These are phyloP conservation scores for Isabelozyma heimii DNA, from an alignment of 805 yeast species.

Conservation along the genomic window DNA sequence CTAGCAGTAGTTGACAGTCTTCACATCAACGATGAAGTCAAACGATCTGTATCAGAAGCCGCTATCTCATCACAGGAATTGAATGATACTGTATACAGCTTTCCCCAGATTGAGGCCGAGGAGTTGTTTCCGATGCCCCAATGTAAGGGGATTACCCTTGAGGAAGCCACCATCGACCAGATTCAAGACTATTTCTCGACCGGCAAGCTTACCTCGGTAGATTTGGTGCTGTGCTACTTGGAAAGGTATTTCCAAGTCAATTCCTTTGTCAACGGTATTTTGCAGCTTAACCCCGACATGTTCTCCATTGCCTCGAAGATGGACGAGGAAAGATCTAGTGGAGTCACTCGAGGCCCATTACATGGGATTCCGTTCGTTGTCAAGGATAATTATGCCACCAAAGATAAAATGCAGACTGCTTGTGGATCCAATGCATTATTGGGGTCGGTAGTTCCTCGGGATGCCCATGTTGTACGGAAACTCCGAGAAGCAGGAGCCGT, in stretches of 20 bases:
- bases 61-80: slow-evolving; percentile 1
- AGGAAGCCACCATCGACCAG: slow-evolving; percentile 26
- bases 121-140: slow-evolving; percentile 10
- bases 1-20: neutral
- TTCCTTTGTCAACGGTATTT: slow-evolving; percentile 14
- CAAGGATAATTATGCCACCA: slow-evolving; percentile 23
- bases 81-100: slow-evolving; percentile 4
- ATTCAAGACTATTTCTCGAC: slow-evolving; percentile 16
- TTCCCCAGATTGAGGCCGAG: slow-evolving; percentile 3
- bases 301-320: slow-evolving; percentile 15
- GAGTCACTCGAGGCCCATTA: slow-evolving; percentile 14
- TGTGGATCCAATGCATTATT: slow-evolving; percentile 19
- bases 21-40: slow-evolving; percentile 1
- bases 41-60: slow-evolving; percentile 1
- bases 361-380: slow-evolving; percentile 27
- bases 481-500: slow-evolving; percentile 25
- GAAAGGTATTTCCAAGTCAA: slow-evolving; percentile 19
- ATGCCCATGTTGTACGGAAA: slow-evolving; percentile 19
- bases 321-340: slow-evolving; percentile 18
- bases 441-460: slow-evolving; percentile 25
- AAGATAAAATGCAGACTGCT: slow-evolving; percentile 16
- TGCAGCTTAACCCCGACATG: slow-evolving; percentile 21
- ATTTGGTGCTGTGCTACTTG: slow-evolving; percentile 17
- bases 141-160: slow-evolving; percentile 21
- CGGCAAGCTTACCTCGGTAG: slow-evolving; percentile 17